phyloP scores from a whole-genome alignment of 345 rosid species.

The Eucalyptus erythrocorys region DNA sequence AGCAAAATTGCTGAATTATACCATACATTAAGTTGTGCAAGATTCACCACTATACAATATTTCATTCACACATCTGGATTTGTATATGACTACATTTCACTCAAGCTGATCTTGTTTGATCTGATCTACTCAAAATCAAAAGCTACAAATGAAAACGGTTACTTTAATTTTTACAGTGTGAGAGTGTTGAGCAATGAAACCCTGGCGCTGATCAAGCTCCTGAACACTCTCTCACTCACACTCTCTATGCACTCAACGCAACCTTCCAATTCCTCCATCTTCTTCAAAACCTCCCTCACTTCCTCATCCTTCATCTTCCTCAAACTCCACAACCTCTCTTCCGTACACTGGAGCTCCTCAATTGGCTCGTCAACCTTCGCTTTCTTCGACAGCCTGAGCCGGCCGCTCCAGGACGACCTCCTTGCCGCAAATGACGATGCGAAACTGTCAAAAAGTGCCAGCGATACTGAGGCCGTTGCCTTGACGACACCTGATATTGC shows the following conservation, averaged over 20 bases:
- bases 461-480: constrained; percentile 24
- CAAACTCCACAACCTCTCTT: constrained; percentile 25
- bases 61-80: neutral
- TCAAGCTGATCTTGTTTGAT: neutral
- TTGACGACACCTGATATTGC: constrained; percentile 18
- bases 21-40: neutral
- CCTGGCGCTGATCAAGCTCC: constrained; percentile 44
- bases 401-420: constrained; percentile 16
- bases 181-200: constrained; percentile 48
- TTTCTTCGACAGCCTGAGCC: constrained; percentile 8
- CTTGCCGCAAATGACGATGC: constrained; percentile 6
- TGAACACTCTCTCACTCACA: constrained; percentile 25
- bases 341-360: constrained; percentile 22
- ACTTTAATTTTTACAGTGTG: constrained; percentile 5
- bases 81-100: neutral
- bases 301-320: constrained; percentile 36
- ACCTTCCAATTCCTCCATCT: constrained; percentile 28
- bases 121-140: neutral
- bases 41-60: neutral
- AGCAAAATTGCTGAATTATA: neutral
- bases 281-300: constrained; percentile 19
- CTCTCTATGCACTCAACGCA: constrained; percentile 20
- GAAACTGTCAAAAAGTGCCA: constrained; percentile 26
- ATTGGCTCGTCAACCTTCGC: constrained; percentile 11
- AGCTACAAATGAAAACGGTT: neutral